Evolutionary conservation across 371 early-diverging fungal species (phyloP).

Genomic region (Mucor circinelloides): DNA sequence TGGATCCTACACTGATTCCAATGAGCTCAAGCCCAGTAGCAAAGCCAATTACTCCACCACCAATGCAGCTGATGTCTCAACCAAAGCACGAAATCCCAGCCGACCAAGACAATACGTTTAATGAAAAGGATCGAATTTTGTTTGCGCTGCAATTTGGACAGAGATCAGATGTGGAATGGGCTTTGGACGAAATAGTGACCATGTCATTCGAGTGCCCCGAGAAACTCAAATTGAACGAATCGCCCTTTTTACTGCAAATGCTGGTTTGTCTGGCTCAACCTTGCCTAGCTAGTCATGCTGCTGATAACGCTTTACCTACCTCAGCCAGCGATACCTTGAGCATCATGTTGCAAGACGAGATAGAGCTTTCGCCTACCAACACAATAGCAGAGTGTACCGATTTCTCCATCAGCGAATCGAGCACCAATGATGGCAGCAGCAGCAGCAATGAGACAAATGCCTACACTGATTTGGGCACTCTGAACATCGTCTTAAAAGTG

Average conservation of each 20-base stretch:
- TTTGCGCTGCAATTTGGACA: constrained; percentile 67
- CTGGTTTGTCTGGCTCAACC: constrained; percentile 33
- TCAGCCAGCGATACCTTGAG: constrained; percentile 11
- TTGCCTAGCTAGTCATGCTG: constrained; percentile 12
- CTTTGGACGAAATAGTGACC: constrained; percentile 70
- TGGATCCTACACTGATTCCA: constrained; percentile 1
- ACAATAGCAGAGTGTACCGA: no score
- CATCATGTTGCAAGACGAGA: constrained; percentile 13
- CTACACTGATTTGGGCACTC: background rate
- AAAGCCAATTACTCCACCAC: background rate
- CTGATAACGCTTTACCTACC: constrained; percentile 18
- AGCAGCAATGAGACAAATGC: background rate
- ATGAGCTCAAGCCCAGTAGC: background rate
- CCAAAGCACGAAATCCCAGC: background rate
- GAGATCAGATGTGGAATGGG: constrained; percentile 83
- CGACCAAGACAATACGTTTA: background rate
- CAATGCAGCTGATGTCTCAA: background rate
- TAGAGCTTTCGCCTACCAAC: background rate
- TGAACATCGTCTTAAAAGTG: constrained; percentile 71
- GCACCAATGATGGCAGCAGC: background rate
- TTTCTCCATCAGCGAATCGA: background rate
- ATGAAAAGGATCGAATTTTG: constrained; percentile 67
- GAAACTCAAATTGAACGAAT: constrained; percentile 58
- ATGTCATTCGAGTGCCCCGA: constrained; percentile 59
- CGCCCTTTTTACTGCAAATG: constrained; percentile 66